Percentiles rank a stretch among this genome's conserved stretches.
Conservation (phyloP, 2,329 filamentous ascomycete genomes). For the Seiridium cupressi region DNA sequence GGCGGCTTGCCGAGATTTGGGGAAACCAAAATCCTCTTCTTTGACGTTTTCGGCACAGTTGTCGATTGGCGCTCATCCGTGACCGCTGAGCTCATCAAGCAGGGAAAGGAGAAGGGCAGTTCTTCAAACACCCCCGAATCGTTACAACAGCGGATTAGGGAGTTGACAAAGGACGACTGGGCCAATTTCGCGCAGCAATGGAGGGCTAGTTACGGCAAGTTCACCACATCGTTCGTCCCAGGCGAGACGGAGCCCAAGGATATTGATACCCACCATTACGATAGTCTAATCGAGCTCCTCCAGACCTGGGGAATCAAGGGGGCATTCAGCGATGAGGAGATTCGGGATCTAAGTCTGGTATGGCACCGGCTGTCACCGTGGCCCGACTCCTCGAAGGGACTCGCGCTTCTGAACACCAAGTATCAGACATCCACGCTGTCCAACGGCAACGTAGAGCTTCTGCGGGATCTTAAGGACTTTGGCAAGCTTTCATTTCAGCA, state of each 20-base stretch:
- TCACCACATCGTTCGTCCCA: conserved; percentile 54
- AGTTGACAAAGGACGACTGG: conserved; percentile 60
- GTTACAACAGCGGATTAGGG: conserved; percentile 45
- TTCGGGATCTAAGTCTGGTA: conserved; percentile 60
- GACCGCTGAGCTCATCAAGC: conserved; percentile 52
- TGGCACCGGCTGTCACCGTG: conserved; percentile 76
- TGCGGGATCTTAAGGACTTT: conserved; percentile 58
- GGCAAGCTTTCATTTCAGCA: conserved; percentile 60
- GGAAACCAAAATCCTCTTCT: conserved; percentile 59
- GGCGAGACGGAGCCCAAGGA: conserved; percentile 57
- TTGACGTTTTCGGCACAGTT: conserved; percentile 78
- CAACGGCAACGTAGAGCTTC: conserved; percentile 69
- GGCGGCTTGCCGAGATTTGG: conserved; percentile 7
- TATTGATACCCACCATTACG: conserved; percentile 69
- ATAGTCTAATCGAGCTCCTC: conserved; percentile 60
- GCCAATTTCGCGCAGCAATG: conserved; percentile 66
- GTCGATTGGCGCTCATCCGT: conserved; percentile 76
- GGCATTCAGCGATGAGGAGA: conserved; percentile 61
- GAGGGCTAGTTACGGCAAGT: conserved; percentile 61
- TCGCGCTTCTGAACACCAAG: conserved; percentile 49
- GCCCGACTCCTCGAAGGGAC: conserved; percentile 58
- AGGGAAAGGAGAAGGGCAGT: conserved; percentile 45
- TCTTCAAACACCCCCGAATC: conserved; percentile 46
- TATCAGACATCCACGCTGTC: conserved; percentile 67
- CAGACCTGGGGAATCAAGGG: conserved; percentile 51